Percentiles rank a stretch among this genome's conserved stretches.
Evolutionary conservation across 495 filamentous ascomycete genomes (phyloP).

Genomic region (Xylaria scruposa): DNA sequence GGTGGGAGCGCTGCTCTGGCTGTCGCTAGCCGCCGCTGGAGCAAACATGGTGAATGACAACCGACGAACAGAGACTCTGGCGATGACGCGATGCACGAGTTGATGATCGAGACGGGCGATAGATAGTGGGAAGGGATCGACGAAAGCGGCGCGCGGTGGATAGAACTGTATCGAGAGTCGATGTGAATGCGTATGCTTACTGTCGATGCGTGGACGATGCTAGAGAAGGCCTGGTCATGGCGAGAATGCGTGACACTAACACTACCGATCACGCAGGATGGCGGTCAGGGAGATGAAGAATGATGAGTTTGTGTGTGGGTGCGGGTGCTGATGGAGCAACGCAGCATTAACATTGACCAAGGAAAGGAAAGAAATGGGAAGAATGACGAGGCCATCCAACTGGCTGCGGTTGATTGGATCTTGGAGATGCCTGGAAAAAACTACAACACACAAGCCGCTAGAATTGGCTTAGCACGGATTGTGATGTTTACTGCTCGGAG

Average conservation of each 20-base stretch:
- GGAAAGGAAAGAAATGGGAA: slow-evolving; percentile 37
- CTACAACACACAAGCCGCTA: slow-evolving; percentile 26
- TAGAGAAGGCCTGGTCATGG: slow-evolving; percentile 32
- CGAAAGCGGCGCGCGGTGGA: slow-evolving; percentile 19
- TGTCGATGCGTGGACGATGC: slow-evolving; percentile 37
- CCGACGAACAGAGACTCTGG: background rate
- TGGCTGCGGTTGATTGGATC: slow-evolving; percentile 42
- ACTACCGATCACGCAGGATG: background rate
- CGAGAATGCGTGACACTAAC: slow-evolving; percentile 28
- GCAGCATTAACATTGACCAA: slow-evolving; percentile 30
- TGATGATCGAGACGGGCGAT: slow-evolving; percentile 22
- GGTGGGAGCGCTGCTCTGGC: slow-evolving; percentile 44
- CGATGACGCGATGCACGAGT: slow-evolving; percentile 17
- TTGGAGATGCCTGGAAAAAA: slow-evolving; percentile 28
- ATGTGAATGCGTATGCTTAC: slow-evolving; percentile 28
- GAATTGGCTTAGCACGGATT: slow-evolving; percentile 23
- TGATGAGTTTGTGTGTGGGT: slow-evolving; percentile 27
- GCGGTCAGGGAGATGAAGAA: slow-evolving; percentile 25
- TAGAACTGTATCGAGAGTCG: slow-evolving; percentile 11
- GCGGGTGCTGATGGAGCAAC: slow-evolving; percentile 18
- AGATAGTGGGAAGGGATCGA: slow-evolving; percentile 15
- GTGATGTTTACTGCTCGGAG: slow-evolving; percentile 3
- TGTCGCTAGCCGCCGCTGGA: slow-evolving; percentile 54
- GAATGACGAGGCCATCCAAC: slow-evolving; percentile 43
- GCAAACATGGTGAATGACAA: slow-evolving; percentile 66